Base-by-base conservation (phyloP, 352 stramenopile genomes). In the Pythium dissotocum region DNA sequence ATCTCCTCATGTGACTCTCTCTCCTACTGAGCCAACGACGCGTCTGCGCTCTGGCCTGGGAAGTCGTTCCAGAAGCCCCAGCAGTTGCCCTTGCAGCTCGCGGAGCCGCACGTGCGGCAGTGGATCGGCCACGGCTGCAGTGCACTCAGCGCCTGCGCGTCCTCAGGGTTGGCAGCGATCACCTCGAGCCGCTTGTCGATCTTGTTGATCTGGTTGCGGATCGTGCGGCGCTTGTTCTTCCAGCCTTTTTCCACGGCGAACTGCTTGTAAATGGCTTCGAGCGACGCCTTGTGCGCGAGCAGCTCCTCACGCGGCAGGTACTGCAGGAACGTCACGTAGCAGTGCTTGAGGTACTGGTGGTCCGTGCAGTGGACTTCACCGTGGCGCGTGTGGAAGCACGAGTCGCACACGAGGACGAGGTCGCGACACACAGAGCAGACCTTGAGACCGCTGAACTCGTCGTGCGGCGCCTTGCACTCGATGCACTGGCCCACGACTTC, bases 31-130 rank as follows among this genome's bases (percentile, higher is more conserved):
- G 48, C 48, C 16, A 55, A 8, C 7, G 16, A 12, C 4, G 48
- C 48, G 21, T 55, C 48, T 6, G 48, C 48, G 13, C 48, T 55
- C 55, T 48, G 55, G 14, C 28, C 54, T 21, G 69, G 69, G 38
- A 72, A 72, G 53, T 91, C 83, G 61, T 80, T 91, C 83, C 83
- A 91, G 61, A 91, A 91, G 12, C 83, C 83, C 83, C 83, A 91
- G 70, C 83, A 91, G 28, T 88, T 91, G 66, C 83, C 83, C 59
- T 79, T 77, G 69, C 83, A 91, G 36, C 67, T 69, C 16, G 68
- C 46, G 5, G 76, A 63, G 48, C 83, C 83, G 44, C 83, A 91
- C 7, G 83, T 91, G 46, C 83, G 83, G 59, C 83, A 91, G 68
- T 91, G 83, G 58, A 89, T 84, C 32, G 78, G 79, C 9, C 75